A percentile compares a stretch with the other conserved stretches of the same genome.
These are phyloP conservation scores for Vanderwaltozyma tropicalis DNA, from an alignment of 805 yeast species.

Conservation along the genomic window DNA sequence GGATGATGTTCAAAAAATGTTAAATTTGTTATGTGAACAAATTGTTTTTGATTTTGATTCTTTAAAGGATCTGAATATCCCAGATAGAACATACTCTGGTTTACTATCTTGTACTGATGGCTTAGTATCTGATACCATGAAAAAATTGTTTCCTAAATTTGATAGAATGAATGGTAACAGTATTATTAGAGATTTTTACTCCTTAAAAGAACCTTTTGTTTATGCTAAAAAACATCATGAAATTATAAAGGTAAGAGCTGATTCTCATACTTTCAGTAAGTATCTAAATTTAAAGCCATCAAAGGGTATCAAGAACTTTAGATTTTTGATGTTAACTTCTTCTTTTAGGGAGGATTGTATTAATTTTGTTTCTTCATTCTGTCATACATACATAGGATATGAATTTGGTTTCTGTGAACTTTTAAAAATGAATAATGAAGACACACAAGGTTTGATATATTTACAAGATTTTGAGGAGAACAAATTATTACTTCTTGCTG, in stretches of 20 bases:
- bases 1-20: slow-evolving; percentile 14
- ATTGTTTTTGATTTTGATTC: slow-evolving; percentile 33
- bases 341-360: slow-evolving; percentile 20
- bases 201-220: slow-evolving; percentile 21
- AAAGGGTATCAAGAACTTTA: slow-evolving; percentile 40
- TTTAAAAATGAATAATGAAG: slow-evolving; percentile 21
- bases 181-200: slow-evolving; percentile 18
- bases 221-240: slow-evolving; percentile 24
- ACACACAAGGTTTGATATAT: slow-evolving; percentile 19
- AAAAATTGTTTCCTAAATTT: slow-evolving; percentile 14
- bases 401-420: slow-evolving; percentile 29
- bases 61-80: slow-evolving; percentile 43
- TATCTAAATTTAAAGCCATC: slow-evolving; percentile 47
- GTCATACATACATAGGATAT: slow-evolving; percentile 25
- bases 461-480: slow-evolving; percentile 28
- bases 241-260: slow-evolving; percentile 35
- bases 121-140: slow-evolving; percentile 14
- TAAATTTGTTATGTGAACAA: slow-evolving; percentile 23
- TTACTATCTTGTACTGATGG: slow-evolving; percentile 14
- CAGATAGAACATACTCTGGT: slow-evolving; percentile 38
- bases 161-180: slow-evolving; percentile 19
- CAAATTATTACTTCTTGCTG: slow-evolving; percentile 43
- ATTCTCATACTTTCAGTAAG: slow-evolving; percentile 47
- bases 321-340: slow-evolving; percentile 37
- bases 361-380: slow-evolving; percentile 22